Evolutionary conservation across 805 yeast genomes (phyloP), one percentile per base, ranked within the genome.

Genomic region (Monosporozyma aerobia): DNA sequence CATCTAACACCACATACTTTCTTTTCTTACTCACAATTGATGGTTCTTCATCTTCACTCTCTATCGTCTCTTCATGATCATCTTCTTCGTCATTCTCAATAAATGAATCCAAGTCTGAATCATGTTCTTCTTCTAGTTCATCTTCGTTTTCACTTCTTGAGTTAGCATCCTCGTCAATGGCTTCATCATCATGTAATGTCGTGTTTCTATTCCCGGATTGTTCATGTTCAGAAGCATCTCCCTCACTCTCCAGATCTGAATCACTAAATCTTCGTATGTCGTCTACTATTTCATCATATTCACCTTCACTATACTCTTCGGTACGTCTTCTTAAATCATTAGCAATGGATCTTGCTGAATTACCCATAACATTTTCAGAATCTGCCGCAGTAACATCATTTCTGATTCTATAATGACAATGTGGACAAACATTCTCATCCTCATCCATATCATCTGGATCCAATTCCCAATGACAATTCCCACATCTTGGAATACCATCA

Each of bases 381-480:
- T 46, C 33, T 11, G 39, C 45, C 6, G 40, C 14, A 7, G 45
- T 23, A 19, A 52, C 49, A 37, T 60, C 54, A 51, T 68, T 68
- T 50, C 70, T 61, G 23, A 84, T 75, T 33, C 80, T 63, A 53
- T 79, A 69, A 4, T 85, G 84, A 65, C 94, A 86, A 60, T 85
- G 85, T 5, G 79, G 73, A 60, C 94, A 86, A n/a, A 68, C 72
- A 3, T 75, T 69, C 0, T 87, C 89, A 35, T 60, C 65, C 43
- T 61, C 65, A 33, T 57, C 59, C 49, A 58, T 53, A 52, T 58
- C 61, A 44, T 60, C 63, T 5, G 59, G 57, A 48, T 60, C 63
- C 7, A 85, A 81, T 60, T 86, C 92, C 92, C 92, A 86, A 60
- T 82, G 89, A 63, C 94, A 86, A 53, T 79, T 77, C 7, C 85